Percentiles rank a stretch among this genome's conserved stretches.
These are phyloP conservation scores for Lyophyllum decastes DNA, from an alignment of 768 basidiomycete species.

Conservation along the genomic window DNA sequence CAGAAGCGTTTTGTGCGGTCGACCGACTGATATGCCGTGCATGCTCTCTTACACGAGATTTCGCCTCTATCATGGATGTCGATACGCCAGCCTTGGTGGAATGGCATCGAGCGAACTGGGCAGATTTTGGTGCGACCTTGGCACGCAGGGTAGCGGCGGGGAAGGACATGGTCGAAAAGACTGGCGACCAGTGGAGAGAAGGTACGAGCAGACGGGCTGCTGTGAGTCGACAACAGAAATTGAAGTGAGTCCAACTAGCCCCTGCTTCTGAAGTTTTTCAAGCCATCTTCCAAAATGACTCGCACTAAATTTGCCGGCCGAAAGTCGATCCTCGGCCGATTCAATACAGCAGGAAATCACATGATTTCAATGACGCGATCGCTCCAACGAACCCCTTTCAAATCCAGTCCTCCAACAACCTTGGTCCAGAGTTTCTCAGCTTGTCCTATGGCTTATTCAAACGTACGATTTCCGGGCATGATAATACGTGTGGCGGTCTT, in stretches of 20 bases:
- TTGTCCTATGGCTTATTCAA: no score
- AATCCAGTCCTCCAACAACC: no score
- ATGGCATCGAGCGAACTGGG: conserved; percentile 44
- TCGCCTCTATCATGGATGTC: conserved; percentile 68
- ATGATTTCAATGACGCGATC: no score
- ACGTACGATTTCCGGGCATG: no score
- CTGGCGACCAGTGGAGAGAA: conserved; percentile 3
- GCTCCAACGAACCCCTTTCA: no score
- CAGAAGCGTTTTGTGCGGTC: conserved; percentile 57
- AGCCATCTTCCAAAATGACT: no score
- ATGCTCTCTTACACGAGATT: conserved; percentile 77
- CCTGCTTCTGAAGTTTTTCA: not conserved
- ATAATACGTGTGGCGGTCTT: no score
- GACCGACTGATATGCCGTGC: conserved; percentile 75
- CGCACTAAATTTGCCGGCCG: no score
- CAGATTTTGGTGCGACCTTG: conserved; percentile 32
- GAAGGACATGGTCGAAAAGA: conserved; percentile 38
- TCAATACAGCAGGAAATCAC: no score
- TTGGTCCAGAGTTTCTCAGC: no score
- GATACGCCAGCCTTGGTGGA: conserved; percentile 47
- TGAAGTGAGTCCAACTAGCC: not conserved
- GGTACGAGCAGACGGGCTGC: not conserved
- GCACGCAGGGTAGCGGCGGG: conserved; percentile 44
- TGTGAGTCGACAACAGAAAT: not conserved
- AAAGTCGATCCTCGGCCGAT: not conserved